phyloP scores from a whole-genome alignment of 768 basidiomycete species.

The Auriscalpium microsporum region DNA sequence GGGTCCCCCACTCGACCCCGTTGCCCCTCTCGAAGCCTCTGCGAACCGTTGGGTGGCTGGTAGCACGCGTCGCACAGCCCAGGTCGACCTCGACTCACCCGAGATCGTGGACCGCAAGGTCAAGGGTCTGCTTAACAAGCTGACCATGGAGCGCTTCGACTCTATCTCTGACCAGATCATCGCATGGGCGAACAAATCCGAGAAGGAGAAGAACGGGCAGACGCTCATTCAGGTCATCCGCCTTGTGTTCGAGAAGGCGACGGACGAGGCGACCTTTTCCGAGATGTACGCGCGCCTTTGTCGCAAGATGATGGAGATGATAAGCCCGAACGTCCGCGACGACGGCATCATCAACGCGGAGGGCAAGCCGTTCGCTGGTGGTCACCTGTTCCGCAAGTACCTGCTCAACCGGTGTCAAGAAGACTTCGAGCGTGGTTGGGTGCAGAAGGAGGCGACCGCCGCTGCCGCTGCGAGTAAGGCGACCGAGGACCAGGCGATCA shows the following conservation, averaged over 20 bases:
- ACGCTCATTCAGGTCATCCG: conserved; percentile 95
- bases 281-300: conserved; percentile 97
- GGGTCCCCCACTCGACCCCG: conserved; percentile 46
- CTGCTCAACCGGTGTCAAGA: conserved; percentile 94
- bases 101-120: conserved; percentile 91
- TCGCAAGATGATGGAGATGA: conserved; percentile 91
- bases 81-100: conserved; percentile 56
- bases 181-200: conserved; percentile 88
- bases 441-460: conserved; percentile 77
- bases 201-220: conserved; percentile 86
- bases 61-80: conserved; percentile 36
- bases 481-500: conserved; percentile 73
- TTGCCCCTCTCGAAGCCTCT: conserved; percentile 69
- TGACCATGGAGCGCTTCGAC: conserved; percentile 95
- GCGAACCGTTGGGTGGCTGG: conserved; percentile 75
- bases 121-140: conserved; percentile 85
- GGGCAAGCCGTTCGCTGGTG: conserved; percentile 86
- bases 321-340: conserved; percentile 82
- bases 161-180: conserved; percentile 95
- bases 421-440: conserved; percentile 96
- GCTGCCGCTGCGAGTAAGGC: conserved; percentile 82
- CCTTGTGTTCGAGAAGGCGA: conserved; percentile 95
- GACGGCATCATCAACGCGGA: conserved; percentile 75
- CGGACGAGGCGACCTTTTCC: conserved; percentile 91
- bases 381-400: conserved; percentile 94